Percentiles rank a stretch among this genome's conserved stretches.
These are phyloP conservation scores for Termitomyces sp. DNA, from an alignment of 768 basidiomycete species.

Conservation along the genomic window DNA sequence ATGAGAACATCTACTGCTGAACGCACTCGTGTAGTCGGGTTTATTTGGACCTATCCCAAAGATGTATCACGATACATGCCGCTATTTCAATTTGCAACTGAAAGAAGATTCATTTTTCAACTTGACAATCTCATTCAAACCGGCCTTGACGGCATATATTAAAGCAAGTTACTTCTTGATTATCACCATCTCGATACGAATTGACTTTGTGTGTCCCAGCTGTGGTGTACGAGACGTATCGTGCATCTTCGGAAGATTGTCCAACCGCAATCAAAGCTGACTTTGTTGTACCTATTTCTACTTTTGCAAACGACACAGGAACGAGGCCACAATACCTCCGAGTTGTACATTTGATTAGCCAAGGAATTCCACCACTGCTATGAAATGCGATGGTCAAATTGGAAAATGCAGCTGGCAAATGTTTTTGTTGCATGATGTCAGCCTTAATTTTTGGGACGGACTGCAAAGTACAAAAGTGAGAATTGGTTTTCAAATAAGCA, in stretches of 20 bases:
- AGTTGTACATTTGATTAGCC: conserved; percentile 21
- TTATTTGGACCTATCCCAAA: conserved; percentile 75
- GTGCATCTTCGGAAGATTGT: conserved; percentile 47
- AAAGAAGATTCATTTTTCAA: conserved; percentile 67
- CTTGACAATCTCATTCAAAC: conserved; percentile 62
- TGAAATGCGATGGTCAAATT: no score
- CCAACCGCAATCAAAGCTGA: conserved; percentile 58
- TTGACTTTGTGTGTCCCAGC: conserved; percentile 31
- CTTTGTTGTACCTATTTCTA: conserved; percentile 65
- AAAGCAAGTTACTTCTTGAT: conserved; percentile 36
- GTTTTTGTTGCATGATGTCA: no score
- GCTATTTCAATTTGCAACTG: conserved; percentile 46
- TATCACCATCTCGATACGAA: not conserved
- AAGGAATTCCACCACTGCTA: no score
- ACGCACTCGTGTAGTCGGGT: conserved; percentile 58
- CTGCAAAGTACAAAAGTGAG: no score
- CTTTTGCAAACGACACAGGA: conserved; percentile 54
- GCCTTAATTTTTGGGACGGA: no score
- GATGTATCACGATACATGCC: conserved; percentile 71
- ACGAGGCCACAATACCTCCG: conserved; percentile 72
- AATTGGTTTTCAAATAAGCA: no score
- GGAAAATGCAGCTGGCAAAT: no score
- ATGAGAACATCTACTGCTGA: conserved; percentile 82
- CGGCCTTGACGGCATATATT: conserved; percentile 60
- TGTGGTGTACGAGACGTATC: conserved; percentile 66